These are phyloP conservation scores for Exutisphaerella laricina DNA, from an alignment of 2,329 filamentous ascomycete genomes.

Conservation along the genomic window DNA sequence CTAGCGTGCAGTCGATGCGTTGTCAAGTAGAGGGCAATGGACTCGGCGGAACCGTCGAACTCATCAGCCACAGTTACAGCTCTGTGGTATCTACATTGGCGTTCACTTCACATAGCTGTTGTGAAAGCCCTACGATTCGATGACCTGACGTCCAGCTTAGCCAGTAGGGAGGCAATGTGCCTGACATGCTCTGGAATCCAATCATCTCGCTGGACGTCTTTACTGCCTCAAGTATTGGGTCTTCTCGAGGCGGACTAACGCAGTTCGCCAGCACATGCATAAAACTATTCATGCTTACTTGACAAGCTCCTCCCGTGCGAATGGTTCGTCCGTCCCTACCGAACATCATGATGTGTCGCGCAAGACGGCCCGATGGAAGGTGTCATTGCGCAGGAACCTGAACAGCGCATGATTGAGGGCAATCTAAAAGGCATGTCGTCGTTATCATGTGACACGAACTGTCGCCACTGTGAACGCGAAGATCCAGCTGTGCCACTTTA, in stretches of 20 bases:
- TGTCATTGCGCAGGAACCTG: constrained; percentile 17
- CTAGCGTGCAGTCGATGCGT: constrained; percentile 11
- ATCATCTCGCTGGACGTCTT: constrained; percentile 13
- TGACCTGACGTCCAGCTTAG: constrained; percentile 17
- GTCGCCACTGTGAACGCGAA: too few species aligned
- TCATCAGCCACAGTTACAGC: constrained; percentile 3
- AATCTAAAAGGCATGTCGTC: constrained; percentile 11
- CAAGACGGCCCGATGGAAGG: constrained; percentile 7
- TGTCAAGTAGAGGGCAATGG: constrained; percentile 6
- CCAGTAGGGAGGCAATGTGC: constrained; percentile 20
- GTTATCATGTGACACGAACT: constrained; percentile 15
- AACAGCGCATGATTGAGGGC: constrained; percentile 16
- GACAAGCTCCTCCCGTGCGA: constrained; percentile 5
- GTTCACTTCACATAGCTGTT: background rate
- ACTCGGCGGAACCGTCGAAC: background rate
- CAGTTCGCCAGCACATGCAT: constrained; percentile 23
- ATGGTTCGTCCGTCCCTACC: constrained; percentile 11
- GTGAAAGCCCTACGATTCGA: constrained; percentile 2
- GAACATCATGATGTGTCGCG: constrained; percentile 11
- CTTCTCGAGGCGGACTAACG: constrained; percentile 14
- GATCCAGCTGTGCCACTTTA: constrained; percentile 1
- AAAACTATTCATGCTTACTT: constrained; percentile 7
- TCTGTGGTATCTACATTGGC: background rate
- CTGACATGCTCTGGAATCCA: constrained; percentile 20
- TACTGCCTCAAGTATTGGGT: constrained; percentile 19